phyloP scores from a whole-genome alignment of 176 grass and related monocot genomes.

The Phoenix dactylifera region DNA sequence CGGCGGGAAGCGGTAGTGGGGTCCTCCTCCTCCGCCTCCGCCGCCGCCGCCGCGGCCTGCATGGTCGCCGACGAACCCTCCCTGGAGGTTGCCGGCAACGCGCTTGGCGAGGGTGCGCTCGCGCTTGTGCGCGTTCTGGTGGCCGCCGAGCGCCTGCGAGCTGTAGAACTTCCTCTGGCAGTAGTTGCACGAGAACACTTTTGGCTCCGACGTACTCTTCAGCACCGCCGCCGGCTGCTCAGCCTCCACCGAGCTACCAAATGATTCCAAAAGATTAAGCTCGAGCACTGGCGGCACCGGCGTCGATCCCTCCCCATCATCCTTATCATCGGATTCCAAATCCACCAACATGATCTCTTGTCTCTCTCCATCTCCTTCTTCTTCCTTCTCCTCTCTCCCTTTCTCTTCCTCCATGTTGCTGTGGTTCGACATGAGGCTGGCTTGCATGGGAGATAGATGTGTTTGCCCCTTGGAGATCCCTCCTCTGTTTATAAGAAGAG shows the following conservation, averaged over 20 bases:
- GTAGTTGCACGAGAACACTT: conserved; percentile 8
- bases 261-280: neutral
- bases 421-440: too few relatives aligned
- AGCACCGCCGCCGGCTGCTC: neutral
- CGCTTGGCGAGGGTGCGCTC: conserved; percentile 29
- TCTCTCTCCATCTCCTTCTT: too few relatives aligned
- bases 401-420: too few relatives aligned
- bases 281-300: neutral
- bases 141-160: conserved; percentile 68
- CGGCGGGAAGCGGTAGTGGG: neutral
- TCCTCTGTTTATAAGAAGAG: neutral
- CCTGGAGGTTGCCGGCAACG: neutral
- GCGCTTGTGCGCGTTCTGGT: conserved; percentile 64
- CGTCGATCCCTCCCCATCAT: neutral
- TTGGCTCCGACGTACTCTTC: neutral
- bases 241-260: neutral
- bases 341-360: neutral
- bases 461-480: too few relatives aligned
- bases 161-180: conserved; percentile 6
- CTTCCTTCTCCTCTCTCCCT: too few relatives aligned
- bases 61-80: neutral
- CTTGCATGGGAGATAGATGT: too few relatives aligned
- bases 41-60: too few relatives aligned
- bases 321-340: neutral
- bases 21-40: too few relatives aligned